Conservation (phyloP, 352 stramenopile species). For the Phytophthora cactorum region DNA sequence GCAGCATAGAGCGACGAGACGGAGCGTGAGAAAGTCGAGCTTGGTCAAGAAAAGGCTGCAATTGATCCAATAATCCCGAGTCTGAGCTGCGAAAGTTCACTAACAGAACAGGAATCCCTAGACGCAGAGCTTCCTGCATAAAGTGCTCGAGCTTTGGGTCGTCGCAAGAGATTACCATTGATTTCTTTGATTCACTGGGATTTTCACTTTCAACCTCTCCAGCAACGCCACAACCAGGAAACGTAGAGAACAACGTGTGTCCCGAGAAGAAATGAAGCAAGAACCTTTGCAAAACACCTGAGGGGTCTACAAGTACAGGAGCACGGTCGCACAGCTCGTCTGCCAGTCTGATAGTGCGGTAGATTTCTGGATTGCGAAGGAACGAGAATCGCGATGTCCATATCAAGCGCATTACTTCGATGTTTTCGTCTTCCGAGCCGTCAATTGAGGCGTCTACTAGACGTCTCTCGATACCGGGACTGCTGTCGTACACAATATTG, state of each 20-base stretch:
- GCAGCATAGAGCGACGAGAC: slow-evolving; percentile 27
- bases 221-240: slow-evolving; percentile 16
- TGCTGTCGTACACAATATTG: neutral
- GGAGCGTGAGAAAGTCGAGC: slow-evolving; percentile 17
- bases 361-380: slow-evolving; percentile 16
- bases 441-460: neutral
- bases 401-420: slow-evolving; percentile 27
- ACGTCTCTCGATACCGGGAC: neutral
- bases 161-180: slow-evolving; percentile 44
- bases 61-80: slow-evolving; percentile 3
- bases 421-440: neutral
- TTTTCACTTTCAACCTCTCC: slow-evolving; percentile 27
- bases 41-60: slow-evolving; percentile 30
- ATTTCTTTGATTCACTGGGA: slow-evolving; percentile 16
- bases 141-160: slow-evolving; percentile 28
- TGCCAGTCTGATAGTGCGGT: slow-evolving; percentile 26
- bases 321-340: slow-evolving; percentile 46
- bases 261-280: slow-evolving; percentile 61
- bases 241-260: slow-evolving; percentile 36
- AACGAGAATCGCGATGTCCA: slow-evolving; percentile 52
- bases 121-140: slow-evolving; percentile 41
- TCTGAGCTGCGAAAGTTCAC: slow-evolving; percentile 44
- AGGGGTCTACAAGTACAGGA: slow-evolving; percentile 51
- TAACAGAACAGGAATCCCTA: slow-evolving; percentile 38
- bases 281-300: slow-evolving; percentile 49